phyloP scores from a whole-genome alignment of 345 rosid species.

The Bruguiera gymnorhiza region DNA sequence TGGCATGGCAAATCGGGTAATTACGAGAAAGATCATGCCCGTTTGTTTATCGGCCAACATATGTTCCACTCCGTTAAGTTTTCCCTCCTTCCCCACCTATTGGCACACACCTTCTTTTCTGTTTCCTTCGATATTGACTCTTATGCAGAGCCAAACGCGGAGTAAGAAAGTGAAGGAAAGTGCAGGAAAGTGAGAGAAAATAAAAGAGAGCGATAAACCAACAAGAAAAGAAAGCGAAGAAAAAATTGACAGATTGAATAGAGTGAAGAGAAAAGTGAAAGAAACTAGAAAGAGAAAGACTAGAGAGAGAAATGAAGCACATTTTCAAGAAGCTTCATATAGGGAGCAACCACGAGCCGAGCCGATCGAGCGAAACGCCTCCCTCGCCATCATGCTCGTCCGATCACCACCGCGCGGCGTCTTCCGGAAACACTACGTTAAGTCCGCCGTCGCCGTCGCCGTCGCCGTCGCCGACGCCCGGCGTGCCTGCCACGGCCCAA shows the following conservation, averaged over 20 bases:
- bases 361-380: conserved; percentile 66
- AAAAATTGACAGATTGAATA: too few relatives aligned
- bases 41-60: neutral
- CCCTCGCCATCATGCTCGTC: conserved; percentile 34
- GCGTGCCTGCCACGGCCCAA: neutral
- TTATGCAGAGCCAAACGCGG: conserved; percentile 1
- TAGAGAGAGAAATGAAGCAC: conserved; percentile 56
- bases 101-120: conserved; percentile 2
- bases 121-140: neutral
- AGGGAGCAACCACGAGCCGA: conserved; percentile 66
- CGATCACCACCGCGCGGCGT: conserved; percentile 45
- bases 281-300: neutral
- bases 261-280: neutral
- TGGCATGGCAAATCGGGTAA: conserved; percentile 8
- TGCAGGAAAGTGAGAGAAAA: neutral
- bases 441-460: conserved; percentile 44
- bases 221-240: conserved; percentile 1
- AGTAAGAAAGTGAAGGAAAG: neutral
- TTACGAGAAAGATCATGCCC: neutral
- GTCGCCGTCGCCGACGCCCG: conserved; percentile 24
- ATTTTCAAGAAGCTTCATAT: conserved; percentile 90
- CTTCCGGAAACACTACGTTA: conserved; percentile 35
- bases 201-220: neutral
- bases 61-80: conserved; percentile 19
- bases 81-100: conserved; percentile 27